Evolutionary conservation across 306 rosid species (phyloP), one percentile per base, ranked within the genome.

Genomic region (Luffa acutangula): DNA sequence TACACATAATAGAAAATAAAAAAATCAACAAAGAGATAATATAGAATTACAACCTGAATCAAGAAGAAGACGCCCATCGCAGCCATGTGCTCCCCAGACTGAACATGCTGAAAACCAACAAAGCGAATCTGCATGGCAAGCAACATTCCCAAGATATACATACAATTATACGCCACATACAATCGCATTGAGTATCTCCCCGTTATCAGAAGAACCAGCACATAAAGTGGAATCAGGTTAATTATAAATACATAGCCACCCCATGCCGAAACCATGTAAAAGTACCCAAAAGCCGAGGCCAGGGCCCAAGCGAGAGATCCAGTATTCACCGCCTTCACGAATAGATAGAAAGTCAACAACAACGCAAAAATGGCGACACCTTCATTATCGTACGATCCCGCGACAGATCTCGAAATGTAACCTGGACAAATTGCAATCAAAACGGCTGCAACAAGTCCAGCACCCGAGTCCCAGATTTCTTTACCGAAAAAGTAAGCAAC

Each of bases 51-150:
- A 80, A 93, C 99, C 99, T 96, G 99, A 80, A 96, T 85, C 89
- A 96, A 84, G 96, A 96, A 96, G 92, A 96, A 96, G 60, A 96
- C 98, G 1, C 99, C 99, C 99, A 96, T 90, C 13, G 99, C 93
- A 63, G 92, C 99, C 99, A 96, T 96, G 81, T 96, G 99, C 87
- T 96, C 99, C 71, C 99, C 99, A 20, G 99, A 96, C 82, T 96
- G 99, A 11, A 96, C 99, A 80, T 96, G 99, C 83, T 96, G 99
- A 84, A 96, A 96, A 36, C 99, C 99, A 66, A 96, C 99, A 14
- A 96, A 96, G 46, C 99, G 93, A 85, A 96, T 96, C 85, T 96
- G 99, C 99, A 96, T 96, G 21, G 98, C 99, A 4, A 95, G 91
- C 89, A 96, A 69, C 99, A 96, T 96, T 41, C 99, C 99, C 84